These are phyloP conservation scores for Plenodomus biglobosus DNA, from an alignment of 2,329 filamentous ascomycete species.

Conservation along the genomic window DNA sequence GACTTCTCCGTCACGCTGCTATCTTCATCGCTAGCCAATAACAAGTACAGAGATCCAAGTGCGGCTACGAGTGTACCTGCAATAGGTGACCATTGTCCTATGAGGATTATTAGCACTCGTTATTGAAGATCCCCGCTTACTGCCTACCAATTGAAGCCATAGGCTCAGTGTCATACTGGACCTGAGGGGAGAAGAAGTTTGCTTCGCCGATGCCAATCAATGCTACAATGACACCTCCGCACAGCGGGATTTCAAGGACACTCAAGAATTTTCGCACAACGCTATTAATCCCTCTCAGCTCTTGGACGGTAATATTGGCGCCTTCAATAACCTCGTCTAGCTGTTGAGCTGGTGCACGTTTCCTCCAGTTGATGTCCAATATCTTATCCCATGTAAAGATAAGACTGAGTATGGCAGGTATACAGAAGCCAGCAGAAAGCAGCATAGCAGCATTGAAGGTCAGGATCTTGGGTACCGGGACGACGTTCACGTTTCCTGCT, in stretches of 20 bases:
- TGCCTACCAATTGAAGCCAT: conserved; percentile 57
- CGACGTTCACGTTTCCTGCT: conserved; percentile 63
- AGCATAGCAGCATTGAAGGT: conserved; percentile 63
- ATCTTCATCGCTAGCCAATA: conserved; percentile 44
- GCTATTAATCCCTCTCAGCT: conserved; percentile 50
- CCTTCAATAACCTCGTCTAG: conserved; percentile 52
- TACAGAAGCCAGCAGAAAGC: conserved; percentile 64
- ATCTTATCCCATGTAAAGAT: conserved; percentile 67
- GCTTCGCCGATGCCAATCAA: conserved; percentile 64
- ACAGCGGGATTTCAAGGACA: conserved; percentile 60
- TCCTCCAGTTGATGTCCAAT: conserved; percentile 62
- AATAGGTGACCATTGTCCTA: conserved; percentile 60
- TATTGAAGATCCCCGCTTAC: neutral
- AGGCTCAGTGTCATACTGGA: conserved; percentile 63
- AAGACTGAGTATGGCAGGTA: conserved; percentile 64
- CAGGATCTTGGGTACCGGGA: conserved; percentile 59
- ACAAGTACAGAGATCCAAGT: conserved; percentile 60
- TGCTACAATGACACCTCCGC: conserved; percentile 59
- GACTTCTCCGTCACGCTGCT: conserved; percentile 19
- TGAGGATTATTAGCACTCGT: neutral
- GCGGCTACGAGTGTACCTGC: conserved; percentile 61
- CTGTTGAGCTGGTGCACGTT: conserved; percentile 41
- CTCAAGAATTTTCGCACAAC: conserved; percentile 42
- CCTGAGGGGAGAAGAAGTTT: conserved; percentile 62
- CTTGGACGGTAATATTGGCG: conserved; percentile 56